Evolutionary conservation across 1,139 yeast genomes (phyloP).

Genomic region (Taphrina populina): DNA sequence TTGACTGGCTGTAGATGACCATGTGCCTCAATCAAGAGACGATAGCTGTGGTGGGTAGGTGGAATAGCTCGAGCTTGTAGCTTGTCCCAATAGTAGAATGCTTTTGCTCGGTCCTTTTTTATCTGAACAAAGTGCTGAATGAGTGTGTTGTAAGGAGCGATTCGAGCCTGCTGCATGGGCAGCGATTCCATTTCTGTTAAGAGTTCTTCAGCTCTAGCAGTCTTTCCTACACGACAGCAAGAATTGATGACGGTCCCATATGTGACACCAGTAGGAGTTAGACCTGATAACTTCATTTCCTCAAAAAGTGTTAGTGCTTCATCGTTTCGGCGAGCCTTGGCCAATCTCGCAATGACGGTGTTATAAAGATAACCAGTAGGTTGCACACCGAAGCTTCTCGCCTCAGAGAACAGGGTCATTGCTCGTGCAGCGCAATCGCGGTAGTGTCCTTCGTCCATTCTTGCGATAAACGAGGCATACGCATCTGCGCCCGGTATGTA

Average conservation of each 20-base stretch:
- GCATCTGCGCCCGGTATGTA: constrained; percentile 47
- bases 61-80: constrained; percentile 42
- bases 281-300: constrained; percentile 45
- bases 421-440: constrained; percentile 47
- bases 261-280: constrained; percentile 45
- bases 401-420: constrained; percentile 45
- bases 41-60: constrained; percentile 48
- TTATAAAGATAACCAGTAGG: constrained; percentile 48
- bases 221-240: constrained; percentile 47
- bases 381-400: constrained; percentile 42
- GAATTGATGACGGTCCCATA: constrained; percentile 50
- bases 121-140: constrained; percentile 48
- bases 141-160: constrained; percentile 49
- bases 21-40: constrained; percentile 48
- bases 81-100: constrained; percentile 44
- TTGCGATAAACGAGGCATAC: constrained; percentile 45
- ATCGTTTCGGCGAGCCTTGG: constrained; percentile 46
- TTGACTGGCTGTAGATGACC: constrained; percentile 45
- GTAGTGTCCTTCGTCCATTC: constrained; percentile 40
- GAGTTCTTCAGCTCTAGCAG: constrained; percentile 44
- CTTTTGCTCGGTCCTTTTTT: constrained; percentile 45
- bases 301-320: constrained; percentile 44
- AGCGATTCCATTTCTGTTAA: constrained; percentile 47
- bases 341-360: constrained; percentile 46
- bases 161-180: constrained; percentile 43